A percentile compares a stretch with the other conserved stretches of the same genome.
phyloP scores from a whole-genome alignment of 139 green algal genomes.

The Nannochloris sp. region DNA sequence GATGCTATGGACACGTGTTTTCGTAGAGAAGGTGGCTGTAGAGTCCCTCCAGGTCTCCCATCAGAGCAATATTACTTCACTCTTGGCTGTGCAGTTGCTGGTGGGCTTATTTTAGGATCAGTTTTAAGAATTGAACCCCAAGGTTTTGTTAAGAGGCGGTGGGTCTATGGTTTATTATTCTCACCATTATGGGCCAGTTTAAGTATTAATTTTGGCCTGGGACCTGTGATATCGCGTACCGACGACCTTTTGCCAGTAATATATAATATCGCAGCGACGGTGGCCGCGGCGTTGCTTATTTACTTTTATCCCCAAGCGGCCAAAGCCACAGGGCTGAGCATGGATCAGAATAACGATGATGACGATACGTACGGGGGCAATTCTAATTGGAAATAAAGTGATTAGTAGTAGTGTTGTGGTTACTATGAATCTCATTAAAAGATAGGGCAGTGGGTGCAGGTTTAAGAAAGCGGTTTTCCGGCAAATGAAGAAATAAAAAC shows the following conservation, averaged over 20 bases:
- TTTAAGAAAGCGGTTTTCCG: no score
- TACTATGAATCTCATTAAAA: no score
- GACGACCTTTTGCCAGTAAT: slow-evolving; percentile 41
- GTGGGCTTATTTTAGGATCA: slow-evolving; percentile 55
- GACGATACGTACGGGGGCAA: not conserved
- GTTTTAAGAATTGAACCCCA: slow-evolving; percentile 44
- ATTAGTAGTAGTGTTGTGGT: no score
- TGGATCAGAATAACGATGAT: not conserved
- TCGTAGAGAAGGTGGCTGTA: slow-evolving; percentile 22
- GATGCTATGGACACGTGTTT: slow-evolving; percentile 49
- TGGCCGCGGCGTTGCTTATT: slow-evolving; percentile 27
- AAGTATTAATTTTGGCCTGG: slow-evolving; percentile 71
- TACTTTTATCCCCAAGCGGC: slow-evolving; percentile 5
- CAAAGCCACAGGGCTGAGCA: not conserved
- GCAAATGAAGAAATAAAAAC: no score
- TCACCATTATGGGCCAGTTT: slow-evolving; percentile 58
- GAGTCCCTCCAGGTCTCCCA: slow-evolving; percentile 54
- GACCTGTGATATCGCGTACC: slow-evolving; percentile 56
- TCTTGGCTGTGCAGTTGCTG: slow-evolving; percentile 39
- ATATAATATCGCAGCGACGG: slow-evolving; percentile 43
- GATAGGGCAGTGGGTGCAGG: no score
- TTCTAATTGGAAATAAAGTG: not conserved
- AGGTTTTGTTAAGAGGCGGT: slow-evolving; percentile 46
- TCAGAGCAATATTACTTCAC: slow-evolving; percentile 64
- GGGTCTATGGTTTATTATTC: slow-evolving; percentile 62